Conservation (phyloP, 225 moss, liverwort and hornwort species). For the Sphagnum contortum region DNA sequence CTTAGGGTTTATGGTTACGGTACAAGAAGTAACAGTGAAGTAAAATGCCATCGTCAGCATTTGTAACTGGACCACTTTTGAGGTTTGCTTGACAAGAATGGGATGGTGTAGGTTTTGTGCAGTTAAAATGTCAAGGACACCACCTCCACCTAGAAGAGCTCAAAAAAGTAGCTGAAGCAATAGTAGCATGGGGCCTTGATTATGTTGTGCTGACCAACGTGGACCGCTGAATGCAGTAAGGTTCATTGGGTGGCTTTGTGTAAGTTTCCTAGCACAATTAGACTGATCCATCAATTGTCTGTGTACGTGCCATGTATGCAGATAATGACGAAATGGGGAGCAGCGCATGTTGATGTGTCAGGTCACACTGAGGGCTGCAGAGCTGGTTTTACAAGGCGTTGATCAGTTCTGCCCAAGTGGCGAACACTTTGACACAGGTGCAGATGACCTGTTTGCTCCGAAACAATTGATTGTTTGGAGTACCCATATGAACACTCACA, state of each 20-base stretch:
- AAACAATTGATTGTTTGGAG: conserved; percentile 50
- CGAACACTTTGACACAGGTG: conserved; percentile 42
- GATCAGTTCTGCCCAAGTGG: conserved; percentile 51
- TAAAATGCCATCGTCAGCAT: no score
- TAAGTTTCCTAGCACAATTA: not conserved
- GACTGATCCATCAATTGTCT: conserved; percentile 2
- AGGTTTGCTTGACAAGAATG: not conserved
- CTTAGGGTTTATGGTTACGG: no score
- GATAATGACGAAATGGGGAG: conserved; percentile 54
- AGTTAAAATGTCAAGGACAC: conserved; percentile 87
- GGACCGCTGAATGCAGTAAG: conserved; percentile 35
- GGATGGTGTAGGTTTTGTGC: conserved; percentile 77
- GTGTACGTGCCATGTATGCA: conserved; percentile 41
- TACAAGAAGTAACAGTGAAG: no score
- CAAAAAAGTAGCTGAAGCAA: conserved; percentile 76
- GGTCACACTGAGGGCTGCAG: conserved; percentile 42
- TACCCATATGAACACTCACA: conserved; percentile 55
- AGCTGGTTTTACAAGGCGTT: conserved; percentile 42
- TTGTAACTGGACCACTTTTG: not conserved
- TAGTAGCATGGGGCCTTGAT: conserved; percentile 94
- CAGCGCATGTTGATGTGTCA: conserved; percentile 46
- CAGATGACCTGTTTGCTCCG: conserved; percentile 36
- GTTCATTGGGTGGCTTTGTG: not conserved
- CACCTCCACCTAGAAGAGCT: conserved; percentile 86
- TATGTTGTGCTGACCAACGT: conserved; percentile 96